Evolutionary conservation across 768 basidiomycete species (phyloP).

Genomic region (Ramaria sp.): DNA sequence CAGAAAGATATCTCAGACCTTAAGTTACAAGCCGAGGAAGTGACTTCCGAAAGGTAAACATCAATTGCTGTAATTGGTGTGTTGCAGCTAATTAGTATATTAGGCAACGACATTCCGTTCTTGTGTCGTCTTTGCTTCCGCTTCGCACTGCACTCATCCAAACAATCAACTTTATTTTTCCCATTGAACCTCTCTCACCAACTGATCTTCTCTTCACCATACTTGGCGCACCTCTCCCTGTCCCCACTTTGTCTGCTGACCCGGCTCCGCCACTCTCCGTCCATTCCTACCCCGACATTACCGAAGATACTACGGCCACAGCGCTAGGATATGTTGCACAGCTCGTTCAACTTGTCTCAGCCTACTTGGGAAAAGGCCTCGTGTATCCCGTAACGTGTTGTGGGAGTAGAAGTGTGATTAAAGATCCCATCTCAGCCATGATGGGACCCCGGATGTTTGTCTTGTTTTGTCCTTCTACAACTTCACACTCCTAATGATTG

Average conservation of each 20-base stretch:
- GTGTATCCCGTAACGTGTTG: constrained; percentile 86
- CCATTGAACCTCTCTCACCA: constrained; percentile 77
- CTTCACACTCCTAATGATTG: neutral
- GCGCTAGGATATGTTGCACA: constrained; percentile 88
- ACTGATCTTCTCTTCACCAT: constrained; percentile 87
- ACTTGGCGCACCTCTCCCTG: constrained; percentile 80
- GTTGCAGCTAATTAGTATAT: constrained; percentile 3
- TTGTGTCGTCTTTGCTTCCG: constrained; percentile 38
- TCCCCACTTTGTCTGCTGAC: constrained; percentile 60
- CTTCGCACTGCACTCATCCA: constrained; percentile 57
- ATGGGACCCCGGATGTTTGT: constrained; percentile 88
- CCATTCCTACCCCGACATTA: constrained; percentile 54
- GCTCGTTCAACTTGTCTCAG: constrained; percentile 70
- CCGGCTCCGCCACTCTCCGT: constrained; percentile 76
- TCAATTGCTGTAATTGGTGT: constrained; percentile 16
- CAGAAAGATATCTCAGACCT: constrained; percentile 18
- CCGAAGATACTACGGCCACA: constrained; percentile 79
- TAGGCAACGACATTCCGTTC: constrained; percentile 37
- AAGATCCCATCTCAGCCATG: constrained; percentile 91
- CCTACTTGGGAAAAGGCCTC: constrained; percentile 63
- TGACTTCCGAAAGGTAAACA: constrained; percentile 20
- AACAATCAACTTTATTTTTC: constrained; percentile 67
- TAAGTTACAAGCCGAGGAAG: neutral
- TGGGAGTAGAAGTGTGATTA: constrained; percentile 83
- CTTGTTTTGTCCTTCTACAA: neutral